phyloP scores from a whole-genome alignment of 352 stramenopile genomes.

The Phytophthora sp. region DNA sequence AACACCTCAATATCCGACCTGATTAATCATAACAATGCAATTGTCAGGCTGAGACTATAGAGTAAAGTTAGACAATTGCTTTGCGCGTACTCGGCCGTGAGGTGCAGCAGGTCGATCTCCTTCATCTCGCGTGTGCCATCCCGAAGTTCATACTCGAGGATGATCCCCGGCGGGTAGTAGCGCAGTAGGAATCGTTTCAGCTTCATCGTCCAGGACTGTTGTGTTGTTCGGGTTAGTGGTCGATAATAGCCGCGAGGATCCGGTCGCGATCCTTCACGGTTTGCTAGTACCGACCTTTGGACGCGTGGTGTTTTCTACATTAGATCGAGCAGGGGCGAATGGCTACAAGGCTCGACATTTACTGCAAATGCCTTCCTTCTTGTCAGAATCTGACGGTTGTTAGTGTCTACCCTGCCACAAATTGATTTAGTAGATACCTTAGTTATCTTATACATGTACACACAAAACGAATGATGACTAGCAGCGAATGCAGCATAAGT shows the following conservation, averaged over 20 bases:
- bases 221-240: background rate
- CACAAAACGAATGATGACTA: no score
- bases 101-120: slow-evolving; percentile 94
- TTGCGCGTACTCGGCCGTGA: slow-evolving; percentile 85
- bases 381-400: background rate
- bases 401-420: no score
- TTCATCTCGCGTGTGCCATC: slow-evolving; percentile 95
- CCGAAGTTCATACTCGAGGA: slow-evolving; percentile 95
- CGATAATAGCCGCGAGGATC: slow-evolving; percentile 21
- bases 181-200: slow-evolving; percentile 95
- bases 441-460: no score
- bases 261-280: slow-evolving; percentile 17
- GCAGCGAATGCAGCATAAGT: background rate
- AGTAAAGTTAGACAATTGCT: background rate
- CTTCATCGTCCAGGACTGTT: slow-evolving; percentile 82
- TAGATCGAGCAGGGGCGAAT: slow-evolving; percentile 8
- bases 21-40: background rate
- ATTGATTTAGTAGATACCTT: no score
- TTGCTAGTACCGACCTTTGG: slow-evolving; percentile 21
- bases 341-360: slow-evolving; percentile 24
- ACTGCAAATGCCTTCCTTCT: no score
- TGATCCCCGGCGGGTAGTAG: slow-evolving; percentile 96
- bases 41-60: background rate
- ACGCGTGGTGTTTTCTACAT: slow-evolving; percentile 29
- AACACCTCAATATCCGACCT: slow-evolving; percentile 94